Conservation (phyloP, 768 basidiomycete species). For the Mycena indigotica region DNA sequence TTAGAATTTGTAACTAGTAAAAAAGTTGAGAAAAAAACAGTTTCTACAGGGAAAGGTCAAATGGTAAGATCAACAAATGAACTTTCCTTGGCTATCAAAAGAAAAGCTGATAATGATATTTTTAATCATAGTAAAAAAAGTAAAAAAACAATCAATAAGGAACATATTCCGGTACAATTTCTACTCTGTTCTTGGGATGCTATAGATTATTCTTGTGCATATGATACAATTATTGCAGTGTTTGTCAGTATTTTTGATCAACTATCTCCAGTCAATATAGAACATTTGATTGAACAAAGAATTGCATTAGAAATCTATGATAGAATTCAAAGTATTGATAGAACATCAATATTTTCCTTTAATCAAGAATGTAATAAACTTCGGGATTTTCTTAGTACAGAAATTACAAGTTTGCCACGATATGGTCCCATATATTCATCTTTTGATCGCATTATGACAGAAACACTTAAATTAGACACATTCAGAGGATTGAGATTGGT, state of each 20-base stretch:
- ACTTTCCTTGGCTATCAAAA: background rate
- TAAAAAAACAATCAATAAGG: background rate
- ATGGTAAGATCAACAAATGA: background rate
- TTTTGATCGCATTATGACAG: background rate
- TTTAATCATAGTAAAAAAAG: background rate
- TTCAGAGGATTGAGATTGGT: too few relatives aligned
- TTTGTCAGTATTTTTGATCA: background rate
- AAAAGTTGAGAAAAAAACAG: background rate
- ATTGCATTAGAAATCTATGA: background rate
- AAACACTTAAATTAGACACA: too few relatives aligned
- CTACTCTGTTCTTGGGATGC: background rate
- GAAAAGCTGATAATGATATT: background rate
- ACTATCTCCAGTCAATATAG: background rate
- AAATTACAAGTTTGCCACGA: background rate
- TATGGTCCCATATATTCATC: background rate
- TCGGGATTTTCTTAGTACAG: background rate
- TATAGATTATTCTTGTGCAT: background rate
- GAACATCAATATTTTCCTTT: background rate
- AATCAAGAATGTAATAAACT: background rate
- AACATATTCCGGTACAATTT: background rate
- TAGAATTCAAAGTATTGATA: background rate
- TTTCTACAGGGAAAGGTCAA: background rate
- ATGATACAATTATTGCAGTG: background rate
- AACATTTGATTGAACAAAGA: background rate
- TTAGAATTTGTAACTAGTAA: background rate